Base-by-base conservation (phyloP, 176 grass and related monocot species). In the Lolium multiflorum region DNA sequence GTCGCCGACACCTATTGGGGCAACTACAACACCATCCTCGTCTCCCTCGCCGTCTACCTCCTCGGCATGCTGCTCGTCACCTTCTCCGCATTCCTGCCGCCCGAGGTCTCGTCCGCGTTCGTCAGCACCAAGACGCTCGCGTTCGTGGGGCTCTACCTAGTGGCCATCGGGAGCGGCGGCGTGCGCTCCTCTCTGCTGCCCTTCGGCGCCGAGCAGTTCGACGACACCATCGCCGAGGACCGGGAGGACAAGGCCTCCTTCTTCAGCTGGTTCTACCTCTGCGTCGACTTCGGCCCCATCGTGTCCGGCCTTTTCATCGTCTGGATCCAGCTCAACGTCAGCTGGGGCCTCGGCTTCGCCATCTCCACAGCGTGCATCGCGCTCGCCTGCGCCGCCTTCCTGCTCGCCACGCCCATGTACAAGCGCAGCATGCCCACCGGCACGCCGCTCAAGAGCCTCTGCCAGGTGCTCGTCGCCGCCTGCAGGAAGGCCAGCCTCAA, bases 21-120 rank as follows among this genome's bases (percentile, higher is more conserved):
- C 62, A 65, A 65, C 62, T 65, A 65, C 62, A 65, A 65, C 25
- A 65, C 25, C 62, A 65, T 65, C 62, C 62, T 65, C 25, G 62
- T 65, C 62, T 65, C 25, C 62, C 62, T 65, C 62, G 25, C 14
- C 62, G 62, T 65, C 62, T 65, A 65, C 62, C 62, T 65, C 1
- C 62, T 65, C 12, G 62, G 62, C 5, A 65, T 65, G 62, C 25
- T 65, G 62, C 62, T 65, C 24, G 62, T 65, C 62, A 65, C 62
- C 25, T 65, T 65, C 25, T 65, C 62, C 13, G 62, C 62, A 0
- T 31, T 65, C 62, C 0, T 65, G 62, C 61, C 61, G 11, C 25
- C 62, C 0, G 28, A 25, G 25, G 11, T 5, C 0, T 25, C 25
- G 0, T 31, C 48, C 48, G 10, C 62, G 12, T 65, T 25, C 13